phyloP scores from a whole-genome alignment of 768 basidiomycete genomes.

The Amanita polypyramis region DNA sequence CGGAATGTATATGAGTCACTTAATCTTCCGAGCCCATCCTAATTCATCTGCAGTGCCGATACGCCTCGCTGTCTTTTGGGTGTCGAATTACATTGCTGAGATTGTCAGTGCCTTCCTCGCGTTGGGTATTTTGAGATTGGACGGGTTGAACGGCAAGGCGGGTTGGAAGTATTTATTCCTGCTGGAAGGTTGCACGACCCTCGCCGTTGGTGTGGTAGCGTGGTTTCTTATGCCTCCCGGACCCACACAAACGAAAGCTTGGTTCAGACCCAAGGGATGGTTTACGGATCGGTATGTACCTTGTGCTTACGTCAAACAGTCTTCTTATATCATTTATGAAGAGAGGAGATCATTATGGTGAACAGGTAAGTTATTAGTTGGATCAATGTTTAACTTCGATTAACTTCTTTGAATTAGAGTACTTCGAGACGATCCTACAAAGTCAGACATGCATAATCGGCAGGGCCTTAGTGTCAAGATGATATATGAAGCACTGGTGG shows the following conservation, averaged over 20 bases:
- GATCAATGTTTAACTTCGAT: too few relatives aligned
- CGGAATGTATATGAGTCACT: conserved; percentile 34
- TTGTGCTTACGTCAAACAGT: background rate
- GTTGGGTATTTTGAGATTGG: too few relatives aligned
- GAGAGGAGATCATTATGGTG: too few relatives aligned
- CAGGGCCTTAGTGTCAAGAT: conserved; percentile 40
- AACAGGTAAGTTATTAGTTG: too few relatives aligned
- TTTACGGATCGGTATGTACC: conserved; percentile 41
- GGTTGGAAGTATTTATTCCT: too few relatives aligned
- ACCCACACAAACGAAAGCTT: conserved; percentile 53
- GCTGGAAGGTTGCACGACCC: conserved; percentile 36
- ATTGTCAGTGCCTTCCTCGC: conserved; percentile 56
- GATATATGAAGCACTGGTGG: conserved; percentile 40
- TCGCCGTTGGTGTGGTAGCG: conserved; percentile 37
- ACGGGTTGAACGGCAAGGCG: too few relatives aligned
- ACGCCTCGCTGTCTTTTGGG: conserved; percentile 64
- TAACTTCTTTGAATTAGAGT: conserved; percentile 25
- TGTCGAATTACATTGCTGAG: conserved; percentile 42
- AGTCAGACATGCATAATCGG: conserved; percentile 66
- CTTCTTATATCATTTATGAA: too few relatives aligned
- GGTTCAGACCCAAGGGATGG: conserved; percentile 55
- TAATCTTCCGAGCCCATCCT: background rate
- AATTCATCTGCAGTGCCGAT: conserved; percentile 35
- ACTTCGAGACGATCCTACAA: conserved; percentile 55
- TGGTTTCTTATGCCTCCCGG: conserved; percentile 52